Base-by-base conservation (phyloP, 106 monocot genomes). In the Apostasia shenzhenica region DNA sequence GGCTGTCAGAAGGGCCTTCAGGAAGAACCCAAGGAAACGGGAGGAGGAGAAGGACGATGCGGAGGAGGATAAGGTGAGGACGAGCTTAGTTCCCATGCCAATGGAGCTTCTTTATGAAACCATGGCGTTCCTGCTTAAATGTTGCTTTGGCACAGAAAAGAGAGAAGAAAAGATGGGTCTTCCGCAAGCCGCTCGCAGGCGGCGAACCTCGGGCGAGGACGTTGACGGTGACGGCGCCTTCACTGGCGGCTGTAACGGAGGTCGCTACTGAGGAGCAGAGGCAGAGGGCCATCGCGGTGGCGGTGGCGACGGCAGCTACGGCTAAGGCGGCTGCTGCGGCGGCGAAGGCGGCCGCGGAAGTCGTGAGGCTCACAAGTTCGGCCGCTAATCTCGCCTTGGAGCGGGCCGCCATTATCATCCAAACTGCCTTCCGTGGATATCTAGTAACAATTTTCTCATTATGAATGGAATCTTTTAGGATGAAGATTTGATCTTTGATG, bases 371-470 rank as follows among this genome's bases (percentile, higher is more conserved):
- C 1, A 85, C 85, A 0, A 49, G 81, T 48, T 86, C 89, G 2
- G 57, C 77, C 9, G 45, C 78, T 12, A 56, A 58, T 72, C 77
- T 82, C 68, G 64, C 79, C 41, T 60, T 77, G 44, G 79, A 87
- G 73, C 82, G 85, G 71, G 89, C 97, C n/a, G 92, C 92, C 49
- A 64, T 90, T 12, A 69, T 81, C 59, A 90, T 99, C 56, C 97
- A 99, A 62, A 87, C 92, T 2, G 75, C 84, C 5, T 99, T 99
- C 75, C 76, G 97, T 3, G 92, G 97, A 43, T 99, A 99, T 73
- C 66, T 99, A 80, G 97, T 85, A 70, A 12, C 5, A 76, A 63
- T 4, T 59, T 8, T 42, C 46, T 12, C 11, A 8, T 1, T 45
- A 7, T 65, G 3, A 0, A 8, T 26, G 26, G 0, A 26, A 26